Evolutionary conservation across 2,329 filamentous ascomycete species (phyloP).

Genomic region (Botryotinia narcissicola): DNA sequence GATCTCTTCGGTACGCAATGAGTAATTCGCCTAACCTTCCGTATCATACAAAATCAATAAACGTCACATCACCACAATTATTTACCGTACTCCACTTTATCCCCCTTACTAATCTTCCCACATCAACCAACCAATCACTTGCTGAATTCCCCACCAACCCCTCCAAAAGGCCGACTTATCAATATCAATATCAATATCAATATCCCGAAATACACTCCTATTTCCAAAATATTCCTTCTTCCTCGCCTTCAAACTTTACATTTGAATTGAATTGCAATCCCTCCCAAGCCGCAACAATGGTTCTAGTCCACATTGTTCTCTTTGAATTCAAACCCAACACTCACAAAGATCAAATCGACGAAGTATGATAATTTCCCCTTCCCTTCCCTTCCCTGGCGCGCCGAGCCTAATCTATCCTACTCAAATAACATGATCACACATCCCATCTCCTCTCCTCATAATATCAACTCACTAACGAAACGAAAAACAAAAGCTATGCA

Average conservation of each 20-base stretch:
- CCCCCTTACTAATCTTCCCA: neutral
- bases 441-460: no score
- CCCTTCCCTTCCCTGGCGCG: neutral
- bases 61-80: neutral
- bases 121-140: no score
- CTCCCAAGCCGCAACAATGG: constrained; percentile 44
- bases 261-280: neutral
- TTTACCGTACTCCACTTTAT: neutral
- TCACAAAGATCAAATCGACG: constrained; percentile 50
- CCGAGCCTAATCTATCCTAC: no score
- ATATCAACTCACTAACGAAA: neutral
- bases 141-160: neutral
- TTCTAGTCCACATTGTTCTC: constrained; percentile 66
- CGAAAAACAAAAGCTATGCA: constrained; percentile 47
- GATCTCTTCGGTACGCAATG: neutral
- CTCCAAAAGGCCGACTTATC: neutral
- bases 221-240: neutral
- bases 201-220: neutral
- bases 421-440: neutral
- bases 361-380: constrained; percentile 45
- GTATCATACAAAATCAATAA: neutral
- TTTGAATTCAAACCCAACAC: constrained; percentile 61
- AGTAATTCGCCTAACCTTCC: neutral
- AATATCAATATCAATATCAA: neutral
- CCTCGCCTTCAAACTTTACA: neutral